Percentiles rank a stretch among this genome's conserved stretches.
phyloP scores from a whole-genome alignment of 805 yeast genomes.

The Saturnispora halmiae region DNA sequence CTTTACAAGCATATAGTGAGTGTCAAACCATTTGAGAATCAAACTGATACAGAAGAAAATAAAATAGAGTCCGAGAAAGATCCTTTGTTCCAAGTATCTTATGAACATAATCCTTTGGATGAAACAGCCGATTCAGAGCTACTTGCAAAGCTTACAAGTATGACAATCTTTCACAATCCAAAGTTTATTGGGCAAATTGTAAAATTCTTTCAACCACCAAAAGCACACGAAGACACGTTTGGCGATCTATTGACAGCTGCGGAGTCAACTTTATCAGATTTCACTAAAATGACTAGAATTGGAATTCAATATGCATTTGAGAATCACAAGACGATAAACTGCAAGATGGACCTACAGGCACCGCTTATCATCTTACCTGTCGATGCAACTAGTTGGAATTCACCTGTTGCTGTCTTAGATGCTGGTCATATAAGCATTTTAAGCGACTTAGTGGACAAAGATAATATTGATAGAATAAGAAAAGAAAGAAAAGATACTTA shows the following conservation, averaged over 20 bases:
- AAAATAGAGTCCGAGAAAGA: constrained; percentile 13
- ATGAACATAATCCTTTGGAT: constrained; percentile 83
- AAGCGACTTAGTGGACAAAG: constrained; percentile 71
- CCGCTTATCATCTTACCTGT: constrained; percentile 84
- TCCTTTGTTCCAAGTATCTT: constrained; percentile 74
- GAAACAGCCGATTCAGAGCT: constrained; percentile 74
- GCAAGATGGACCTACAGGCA: constrained; percentile 84
- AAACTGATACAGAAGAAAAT: constrained; percentile 23
- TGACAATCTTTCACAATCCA: constrained; percentile 88
- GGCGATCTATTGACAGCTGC: constrained; percentile 92
- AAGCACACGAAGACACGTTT: constrained; percentile 74
- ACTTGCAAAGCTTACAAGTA: constrained; percentile 65
- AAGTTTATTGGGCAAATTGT: constrained; percentile 67
- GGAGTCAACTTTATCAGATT: constrained; percentile 85
- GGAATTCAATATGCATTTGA: constrained; percentile 91
- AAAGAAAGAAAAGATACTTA: constrained; percentile 47
- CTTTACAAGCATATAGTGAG: constrained; percentile 83
- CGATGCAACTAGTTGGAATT: constrained; percentile 65
- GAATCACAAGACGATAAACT: constrained; percentile 84
- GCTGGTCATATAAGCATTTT: constrained; percentile 88
- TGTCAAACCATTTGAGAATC: constrained; percentile 53
- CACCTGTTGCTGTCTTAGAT: constrained; percentile 87
- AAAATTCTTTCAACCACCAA: constrained; percentile 78
- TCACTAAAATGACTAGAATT: constrained; percentile 80
- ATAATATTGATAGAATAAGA: constrained; percentile 59